Evolutionary conservation across 208 protist species (phyloP), one percentile per base, ranked within the genome.

Genomic region (Trypanosoma melophagium): DNA sequence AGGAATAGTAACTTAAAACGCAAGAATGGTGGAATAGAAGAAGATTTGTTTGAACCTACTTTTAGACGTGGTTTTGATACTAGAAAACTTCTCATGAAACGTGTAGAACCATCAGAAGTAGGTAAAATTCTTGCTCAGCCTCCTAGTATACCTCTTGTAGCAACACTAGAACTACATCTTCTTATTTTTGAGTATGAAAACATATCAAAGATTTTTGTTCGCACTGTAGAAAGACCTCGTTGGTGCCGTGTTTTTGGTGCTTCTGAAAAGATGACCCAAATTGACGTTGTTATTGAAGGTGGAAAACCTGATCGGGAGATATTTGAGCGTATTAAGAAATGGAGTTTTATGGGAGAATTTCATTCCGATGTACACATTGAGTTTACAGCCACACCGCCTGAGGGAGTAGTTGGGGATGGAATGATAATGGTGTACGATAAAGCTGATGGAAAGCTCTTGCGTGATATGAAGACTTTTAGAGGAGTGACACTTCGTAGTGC

Each of bases 301-400:
- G 67, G 40, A 17, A 88, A 87, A 61, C 80, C 84, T 3, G 59
- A 78, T 58, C 49, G 60, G 28, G 75, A 58, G 8, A 88, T 94
- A 53, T 81, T 92, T 62, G 63, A 77, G 17, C 80, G 80, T 52
- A 77, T 96, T 12, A 77, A 93, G 72, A 81, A 72, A 12, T 96
- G 91, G 88, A 92, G 84, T 69, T 96, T 90, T 64, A 86, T 96
- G 81, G 59, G 69, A 14, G 87, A 96, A 80, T 94, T 94, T 63
- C 70, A 87, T 68, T 86, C 80, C 28, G 86, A 96, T 49, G 86
- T 96, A 10, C 87, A 96, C 54, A 71, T 96, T 7, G 87, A 96
- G 65, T 79, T 96, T 54, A 83, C 86, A 17, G 57, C 47, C 10
- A 38, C 28, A 24, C 42, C 60, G 0, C 90, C 87, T 51, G 31